Conservation (phyloP, 2,329 filamentous ascomycete species). For the Leptoxyphium fumago region DNA sequence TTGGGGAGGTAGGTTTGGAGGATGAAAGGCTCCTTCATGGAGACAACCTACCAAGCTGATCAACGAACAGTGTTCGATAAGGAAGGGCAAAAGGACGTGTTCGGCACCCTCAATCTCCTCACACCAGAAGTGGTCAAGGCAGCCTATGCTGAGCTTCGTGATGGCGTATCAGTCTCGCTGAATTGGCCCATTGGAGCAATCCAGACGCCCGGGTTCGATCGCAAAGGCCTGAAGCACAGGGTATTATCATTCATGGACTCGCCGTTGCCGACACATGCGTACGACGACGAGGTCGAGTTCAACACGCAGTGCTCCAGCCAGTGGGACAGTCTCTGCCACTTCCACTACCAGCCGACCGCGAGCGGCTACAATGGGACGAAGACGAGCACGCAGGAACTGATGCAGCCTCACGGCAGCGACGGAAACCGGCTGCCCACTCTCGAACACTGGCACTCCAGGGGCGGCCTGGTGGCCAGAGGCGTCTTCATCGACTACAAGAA, state of each 20-base stretch:
- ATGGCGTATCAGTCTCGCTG: constrained; percentile 27
- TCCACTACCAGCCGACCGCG: constrained; percentile 24
- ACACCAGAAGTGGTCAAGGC: constrained; percentile 28
- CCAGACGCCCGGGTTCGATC: constrained; percentile 21
- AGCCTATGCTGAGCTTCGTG: constrained; percentile 27
- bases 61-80: constrained; percentile 25
- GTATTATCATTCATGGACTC: constrained; percentile 20
- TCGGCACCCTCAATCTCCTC: constrained; percentile 31
- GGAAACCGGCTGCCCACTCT: constrained; percentile 18
- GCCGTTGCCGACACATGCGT: constrained; percentile 21
- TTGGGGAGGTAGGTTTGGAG: constrained; percentile 1
- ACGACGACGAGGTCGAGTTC: constrained; percentile 32
- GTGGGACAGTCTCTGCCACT: constrained; percentile 33
- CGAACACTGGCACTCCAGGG: constrained; percentile 35
- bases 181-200: constrained; percentile 25
- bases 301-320: constrained; percentile 33
- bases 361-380: constrained; percentile 37
- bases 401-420: constrained; percentile 11
- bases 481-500: constrained; percentile 42
- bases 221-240: constrained; percentile 22
- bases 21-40: not conserved
- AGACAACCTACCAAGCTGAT: not conserved
- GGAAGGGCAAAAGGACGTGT: constrained; percentile 27
- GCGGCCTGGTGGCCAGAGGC: constrained; percentile 40
- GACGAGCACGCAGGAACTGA: constrained; percentile 15